phyloP scores from a whole-genome alignment of 2,329 filamentous ascomycete genomes.

The Cordyceps fumosorosea region DNA sequence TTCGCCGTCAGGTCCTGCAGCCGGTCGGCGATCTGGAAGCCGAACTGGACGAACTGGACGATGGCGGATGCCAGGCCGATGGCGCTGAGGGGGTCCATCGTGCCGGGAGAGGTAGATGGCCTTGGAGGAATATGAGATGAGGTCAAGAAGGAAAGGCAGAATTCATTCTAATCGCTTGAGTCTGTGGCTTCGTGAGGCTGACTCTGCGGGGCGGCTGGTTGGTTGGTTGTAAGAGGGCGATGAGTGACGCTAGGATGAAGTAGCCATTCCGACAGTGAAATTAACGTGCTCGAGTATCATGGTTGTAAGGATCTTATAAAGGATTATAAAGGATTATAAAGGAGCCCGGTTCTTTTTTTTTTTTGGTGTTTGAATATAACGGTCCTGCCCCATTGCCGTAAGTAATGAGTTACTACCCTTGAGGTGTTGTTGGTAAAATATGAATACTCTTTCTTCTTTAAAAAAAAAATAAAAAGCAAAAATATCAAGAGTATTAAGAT shows the following conservation, averaged over 20 bases:
- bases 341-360: no score
- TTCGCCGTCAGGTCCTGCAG: slow-evolving; percentile 6
- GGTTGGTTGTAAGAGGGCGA: neutral
- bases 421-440: no score
- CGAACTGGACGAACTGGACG: slow-evolving; percentile 12
- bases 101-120: no score
- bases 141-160: neutral
- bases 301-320: no score
- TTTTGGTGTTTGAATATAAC: no score
- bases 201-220: neutral
- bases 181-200: slow-evolving; percentile 2
- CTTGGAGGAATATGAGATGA: no score
- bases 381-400: no score
- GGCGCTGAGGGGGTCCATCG: slow-evolving; percentile 11
- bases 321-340: no score
- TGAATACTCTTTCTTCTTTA: no score
- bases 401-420: no score
- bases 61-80: slow-evolving; percentile 9
- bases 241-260: neutral
- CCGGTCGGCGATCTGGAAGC: slow-evolving; percentile 11
- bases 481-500: no score
- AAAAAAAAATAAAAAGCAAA: no score
- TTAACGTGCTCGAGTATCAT: neutral
- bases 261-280: neutral
- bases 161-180: neutral